phyloP scores from a whole-genome alignment of 176 grass and related monocot species.

The Saccharum spontaneum region DNA sequence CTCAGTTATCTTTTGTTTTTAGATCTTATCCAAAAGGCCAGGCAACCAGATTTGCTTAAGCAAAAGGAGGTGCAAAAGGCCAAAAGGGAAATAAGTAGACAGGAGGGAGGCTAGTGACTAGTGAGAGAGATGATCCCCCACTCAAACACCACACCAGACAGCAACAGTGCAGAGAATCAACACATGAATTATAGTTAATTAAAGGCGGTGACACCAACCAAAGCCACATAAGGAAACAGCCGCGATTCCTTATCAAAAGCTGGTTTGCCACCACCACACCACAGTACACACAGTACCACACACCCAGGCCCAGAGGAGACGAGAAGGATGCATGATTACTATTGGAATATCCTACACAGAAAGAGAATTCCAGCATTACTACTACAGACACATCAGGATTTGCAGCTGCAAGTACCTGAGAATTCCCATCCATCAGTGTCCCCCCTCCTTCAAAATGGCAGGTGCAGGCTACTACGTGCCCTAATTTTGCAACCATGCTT shows the following conservation, averaged over 20 bases:
- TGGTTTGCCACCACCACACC: slow-evolving; percentile 40
- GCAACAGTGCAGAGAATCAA: neutral
- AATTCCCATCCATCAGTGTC: neutral
- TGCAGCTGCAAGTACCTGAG: no score
- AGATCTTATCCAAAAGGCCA: neutral
- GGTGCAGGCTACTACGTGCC: no score
- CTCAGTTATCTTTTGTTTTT: no score
- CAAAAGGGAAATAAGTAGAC: neutral
- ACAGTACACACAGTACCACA: neutral
- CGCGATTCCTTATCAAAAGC: slow-evolving; percentile 34
- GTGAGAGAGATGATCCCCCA: no score
- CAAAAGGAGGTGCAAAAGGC: neutral
- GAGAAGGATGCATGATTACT: no score
- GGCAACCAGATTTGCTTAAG: neutral
- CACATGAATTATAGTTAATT: neutral
- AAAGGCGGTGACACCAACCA: slow-evolving; percentile 14
- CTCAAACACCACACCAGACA: neutral
- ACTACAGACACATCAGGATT: no score
- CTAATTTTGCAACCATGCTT: no score
- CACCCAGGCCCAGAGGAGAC: no score
- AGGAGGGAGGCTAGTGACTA: neutral
- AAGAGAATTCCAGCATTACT: slow-evolving; percentile 1
- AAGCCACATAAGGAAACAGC: neutral
- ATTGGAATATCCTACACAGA: no score
- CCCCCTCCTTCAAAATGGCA: neutral